Conservation (phyloP, 768 basidiomycete species). For the Termitomyces sp. region DNA sequence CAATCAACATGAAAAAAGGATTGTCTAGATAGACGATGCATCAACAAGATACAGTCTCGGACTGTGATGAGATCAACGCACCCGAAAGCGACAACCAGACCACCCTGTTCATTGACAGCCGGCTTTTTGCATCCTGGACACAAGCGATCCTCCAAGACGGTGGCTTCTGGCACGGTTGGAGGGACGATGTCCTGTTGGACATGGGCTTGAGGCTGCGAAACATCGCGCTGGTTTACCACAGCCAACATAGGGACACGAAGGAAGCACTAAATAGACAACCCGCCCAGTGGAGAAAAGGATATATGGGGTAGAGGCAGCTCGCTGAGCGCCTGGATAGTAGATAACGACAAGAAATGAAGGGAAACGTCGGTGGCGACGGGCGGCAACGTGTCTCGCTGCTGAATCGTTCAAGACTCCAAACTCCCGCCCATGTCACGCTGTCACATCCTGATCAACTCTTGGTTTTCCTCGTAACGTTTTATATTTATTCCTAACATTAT, state of each 20-base stretch:
- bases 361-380: conserved; percentile 11
- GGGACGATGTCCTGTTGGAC: conserved; percentile 18
- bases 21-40: conserved; percentile 45
- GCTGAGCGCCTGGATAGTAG: conserved; percentile 19
- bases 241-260: conserved; percentile 15
- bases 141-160: conserved; percentile 45
- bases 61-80: conserved; percentile 34
- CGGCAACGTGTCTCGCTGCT: conserved; percentile 12
- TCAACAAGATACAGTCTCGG: not conserved
- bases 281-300: conserved; percentile 11
- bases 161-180: conserved; percentile 15
- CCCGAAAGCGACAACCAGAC: conserved; percentile 95
- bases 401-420: not conserved
- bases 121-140: conserved; percentile 83
- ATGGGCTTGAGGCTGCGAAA: conserved; percentile 23
- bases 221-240: conserved; percentile 20
- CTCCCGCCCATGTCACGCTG: conserved; percentile 8
- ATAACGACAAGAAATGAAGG: conserved; percentile 13
- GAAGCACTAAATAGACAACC: conserved; percentile 2
- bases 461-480: not conserved
- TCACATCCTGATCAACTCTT: conserved; percentile 2
- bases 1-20: conserved; percentile 94
- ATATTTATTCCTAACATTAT: too few relatives aligned
- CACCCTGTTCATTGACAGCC: conserved; percentile 75
- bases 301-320: conserved; percentile 17